Evolutionary conservation across 2,329 filamentous ascomycete species (phyloP), one percentile per base, ranked within the genome.

Genomic region (Endoconidiophora polonica): DNA sequence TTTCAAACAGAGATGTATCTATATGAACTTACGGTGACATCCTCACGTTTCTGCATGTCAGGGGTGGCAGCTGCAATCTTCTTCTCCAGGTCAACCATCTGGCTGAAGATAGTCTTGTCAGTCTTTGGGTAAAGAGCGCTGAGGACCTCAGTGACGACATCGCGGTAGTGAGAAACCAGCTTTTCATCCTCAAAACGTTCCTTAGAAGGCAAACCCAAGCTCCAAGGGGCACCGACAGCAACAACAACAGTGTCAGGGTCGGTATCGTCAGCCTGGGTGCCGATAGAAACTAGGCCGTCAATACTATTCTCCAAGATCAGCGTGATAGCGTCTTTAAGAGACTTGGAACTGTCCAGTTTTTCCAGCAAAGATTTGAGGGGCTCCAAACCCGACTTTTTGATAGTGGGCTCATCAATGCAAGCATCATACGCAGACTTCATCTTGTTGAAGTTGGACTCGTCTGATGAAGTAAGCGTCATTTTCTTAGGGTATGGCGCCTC

Each of bases 361-460:
- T 69, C 61, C n/a, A 85, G 63, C 7, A 83, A 61, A 3, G 70
- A 60, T 16, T 69, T 60, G 39, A 86, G 60, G 2, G 80, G 79
- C 52, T 68, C 60, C 4, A 72, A 64, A 2, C 79, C 81, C 9
- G 68, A 59, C 41, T 70, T 62, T 55, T 72, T 70, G 46, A 83
- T 71, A 7, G 65, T 62, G 5, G 71, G 66, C 58, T 80, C 73
- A 56, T 85, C 69, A 61, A 82, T 71, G 58, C 82, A 86, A 33
- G 79, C 73, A 54, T 75, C 64, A 57, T 84, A 86, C 0, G 71
- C 74, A 43, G 70, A 63, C 60, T 81, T 74, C 58, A 86, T 65
- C 61, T 81, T 80, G 54, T 74, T 63, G 58, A 84, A 84, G 58
- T 83, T 86, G 26, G 72, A 62, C 57, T 75, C 67, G 52, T 81